These are phyloP conservation scores for Scheffersomyces stipitis DNA, from an alignment of 805 yeast genomes.

Conservation along the genomic window DNA sequence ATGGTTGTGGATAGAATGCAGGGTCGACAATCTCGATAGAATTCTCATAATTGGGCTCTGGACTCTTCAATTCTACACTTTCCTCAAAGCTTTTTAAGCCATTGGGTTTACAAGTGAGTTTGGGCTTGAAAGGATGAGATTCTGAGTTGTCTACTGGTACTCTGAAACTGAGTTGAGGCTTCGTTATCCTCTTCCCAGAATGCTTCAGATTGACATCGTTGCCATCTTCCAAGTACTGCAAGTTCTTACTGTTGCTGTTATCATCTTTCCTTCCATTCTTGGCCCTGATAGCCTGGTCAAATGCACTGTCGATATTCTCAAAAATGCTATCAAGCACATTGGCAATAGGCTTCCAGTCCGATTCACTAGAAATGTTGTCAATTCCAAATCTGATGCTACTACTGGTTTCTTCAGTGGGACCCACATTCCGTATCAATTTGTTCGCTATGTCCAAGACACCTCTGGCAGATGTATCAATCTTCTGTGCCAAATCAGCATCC, in stretches of 20 bases:
- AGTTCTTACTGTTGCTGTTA: constrained; percentile 16
- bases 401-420: constrained; percentile 26
- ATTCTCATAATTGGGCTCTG: constrained; percentile 22
- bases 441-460: constrained; percentile 48
- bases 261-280: constrained; percentile 7
- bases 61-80: constrained; percentile 32
- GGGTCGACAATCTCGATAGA: constrained; percentile 41
- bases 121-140: constrained; percentile 73
- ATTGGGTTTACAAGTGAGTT: constrained; percentile 70
- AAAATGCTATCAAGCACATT: constrained; percentile 66
- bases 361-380: constrained; percentile 40
- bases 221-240: constrained; percentile 54
- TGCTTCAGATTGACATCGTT: constrained; percentile 7
- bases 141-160: constrained; percentile 67
- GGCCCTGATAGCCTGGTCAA: constrained; percentile 44
- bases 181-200: constrained; percentile 37
- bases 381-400: constrained; percentile 36
- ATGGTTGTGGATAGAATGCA: constrained; percentile 76
- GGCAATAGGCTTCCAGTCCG: constrained; percentile 62
- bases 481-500: constrained; percentile 45
- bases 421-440: constrained; percentile 38
- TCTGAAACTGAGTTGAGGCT: constrained; percentile 70
- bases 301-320: constrained; percentile 72
- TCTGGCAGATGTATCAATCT: constrained; percentile 41
- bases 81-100: constrained; percentile 58